A percentile compares a stretch with the other conserved stretches of the same genome.
Evolutionary conservation across 2,329 filamentous ascomycete species (phyloP).

Genomic region (Botrytis cinerea): DNA sequence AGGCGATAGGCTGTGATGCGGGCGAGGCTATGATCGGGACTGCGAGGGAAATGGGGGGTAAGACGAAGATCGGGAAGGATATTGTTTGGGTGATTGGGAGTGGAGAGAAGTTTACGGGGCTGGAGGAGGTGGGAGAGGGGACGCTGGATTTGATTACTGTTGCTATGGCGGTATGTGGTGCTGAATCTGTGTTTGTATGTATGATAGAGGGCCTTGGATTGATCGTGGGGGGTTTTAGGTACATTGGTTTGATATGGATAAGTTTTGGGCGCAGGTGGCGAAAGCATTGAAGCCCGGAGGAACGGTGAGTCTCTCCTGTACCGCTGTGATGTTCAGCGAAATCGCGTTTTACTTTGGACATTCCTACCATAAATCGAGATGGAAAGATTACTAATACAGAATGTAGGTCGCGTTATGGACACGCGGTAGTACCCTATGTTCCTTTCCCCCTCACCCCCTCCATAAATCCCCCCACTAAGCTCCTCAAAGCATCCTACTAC

Average conservation of each 20-base stretch:
- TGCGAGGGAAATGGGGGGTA: slow-evolving; percentile 34
- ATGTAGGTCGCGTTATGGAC: slow-evolving; percentile 7
- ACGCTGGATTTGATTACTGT: slow-evolving; percentile 39
- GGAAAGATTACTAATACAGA: not conserved
- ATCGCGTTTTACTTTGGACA: not conserved
- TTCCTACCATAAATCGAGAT: not conserved
- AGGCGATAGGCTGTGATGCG: slow-evolving; percentile 38
- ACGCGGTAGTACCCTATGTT: slow-evolving; percentile 1
- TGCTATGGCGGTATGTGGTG: slow-evolving; percentile 33
- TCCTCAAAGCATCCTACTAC: not conserved
- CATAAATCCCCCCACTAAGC: not conserved
- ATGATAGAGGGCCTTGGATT: slow-evolving; percentile 37
- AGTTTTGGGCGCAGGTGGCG: slow-evolving; percentile 49
- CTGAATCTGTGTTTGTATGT: slow-evolving; percentile 29
- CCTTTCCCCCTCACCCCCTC: not conserved
- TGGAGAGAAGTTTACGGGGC: slow-evolving; percentile 36
- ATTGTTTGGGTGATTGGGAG: slow-evolving; percentile 34
- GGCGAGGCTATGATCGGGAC: slow-evolving; percentile 38
- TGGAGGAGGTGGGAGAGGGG: slow-evolving; percentile 28
- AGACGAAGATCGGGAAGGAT: slow-evolving; percentile 29
- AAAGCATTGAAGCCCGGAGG: slow-evolving; percentile 51
- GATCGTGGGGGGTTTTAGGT: slow-evolving; percentile 35
- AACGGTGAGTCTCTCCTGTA: slow-evolving; percentile 41
- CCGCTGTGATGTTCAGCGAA: not conserved
- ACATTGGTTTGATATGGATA: slow-evolving; percentile 54